phyloP scores from a whole-genome alignment of 116 monocot genomes.

The Trichopus zeylanicus region DNA sequence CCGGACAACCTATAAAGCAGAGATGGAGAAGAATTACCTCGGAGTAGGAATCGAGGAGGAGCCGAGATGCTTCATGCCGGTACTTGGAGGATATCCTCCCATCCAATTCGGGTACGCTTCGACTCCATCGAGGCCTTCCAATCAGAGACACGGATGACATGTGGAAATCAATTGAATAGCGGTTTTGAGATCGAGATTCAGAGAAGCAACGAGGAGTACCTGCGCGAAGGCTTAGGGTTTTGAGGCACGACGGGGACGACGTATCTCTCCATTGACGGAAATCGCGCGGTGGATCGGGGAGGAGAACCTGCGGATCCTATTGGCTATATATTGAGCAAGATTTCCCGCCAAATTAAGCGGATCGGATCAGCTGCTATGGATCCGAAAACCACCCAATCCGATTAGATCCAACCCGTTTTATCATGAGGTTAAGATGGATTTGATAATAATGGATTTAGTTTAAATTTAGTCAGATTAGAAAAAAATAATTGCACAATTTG shows the following conservation, averaged over 20 bases:
- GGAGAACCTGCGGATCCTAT: too few relatives aligned
- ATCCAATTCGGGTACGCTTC: constrained; percentile 36
- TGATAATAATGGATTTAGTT: too few relatives aligned
- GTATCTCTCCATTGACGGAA: constrained; percentile 1
- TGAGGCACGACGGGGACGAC: neutral
- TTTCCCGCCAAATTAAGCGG: too few relatives aligned
- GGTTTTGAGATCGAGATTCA: neutral
- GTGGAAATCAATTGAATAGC: neutral
- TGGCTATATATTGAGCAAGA: too few relatives aligned
- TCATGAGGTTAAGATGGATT: too few relatives aligned
- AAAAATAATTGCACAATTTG: too few relatives aligned
- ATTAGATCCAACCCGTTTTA: too few relatives aligned
- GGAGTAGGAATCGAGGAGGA: constrained; percentile 52
- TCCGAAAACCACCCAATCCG: too few relatives aligned
- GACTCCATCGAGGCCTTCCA: constrained; percentile 36
- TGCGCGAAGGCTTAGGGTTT: too few relatives aligned
- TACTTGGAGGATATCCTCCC: constrained; percentile 34
- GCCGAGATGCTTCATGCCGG: constrained; percentile 40
- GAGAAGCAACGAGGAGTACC: neutral
- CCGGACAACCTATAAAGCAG: neutral
- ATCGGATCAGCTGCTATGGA: too few relatives aligned
- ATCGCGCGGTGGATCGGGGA: too few relatives aligned
- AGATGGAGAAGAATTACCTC: constrained; percentile 35
- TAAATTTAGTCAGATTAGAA: too few relatives aligned
- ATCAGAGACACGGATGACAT: neutral